Evolutionary conservation across 2,329 filamentous ascomycete genomes (phyloP).

Genomic region (Polytolypa hystricis): DNA sequence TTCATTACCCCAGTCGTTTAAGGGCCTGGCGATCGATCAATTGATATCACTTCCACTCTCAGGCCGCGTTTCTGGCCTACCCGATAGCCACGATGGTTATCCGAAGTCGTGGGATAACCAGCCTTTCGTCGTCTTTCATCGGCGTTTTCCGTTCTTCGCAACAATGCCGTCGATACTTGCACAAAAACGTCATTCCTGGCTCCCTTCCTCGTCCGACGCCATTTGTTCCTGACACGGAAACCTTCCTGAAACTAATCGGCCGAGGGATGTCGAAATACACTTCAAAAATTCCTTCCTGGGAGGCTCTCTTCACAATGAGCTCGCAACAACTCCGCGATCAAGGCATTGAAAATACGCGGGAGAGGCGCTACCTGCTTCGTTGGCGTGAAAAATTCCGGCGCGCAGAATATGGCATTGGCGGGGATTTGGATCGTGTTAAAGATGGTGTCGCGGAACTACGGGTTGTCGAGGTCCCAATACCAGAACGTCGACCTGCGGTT

Average conservation of each 20-base stretch:
- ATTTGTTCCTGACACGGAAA: slow-evolving; percentile 72
- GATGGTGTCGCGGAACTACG: slow-evolving; percentile 48
- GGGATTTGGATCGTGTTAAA: slow-evolving; percentile 66
- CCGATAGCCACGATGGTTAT: slow-evolving; percentile 6
- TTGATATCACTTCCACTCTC: too few relatives aligned
- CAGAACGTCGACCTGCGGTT: not conserved
- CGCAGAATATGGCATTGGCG: slow-evolving; percentile 68
- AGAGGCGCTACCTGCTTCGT: slow-evolving; percentile 69
- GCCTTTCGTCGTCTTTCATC: slow-evolving; percentile 7
- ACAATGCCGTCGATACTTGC: slow-evolving; percentile 31
- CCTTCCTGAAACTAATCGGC: slow-evolving; percentile 85
- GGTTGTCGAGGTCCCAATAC: slow-evolving; percentile 42
- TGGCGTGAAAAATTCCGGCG: slow-evolving; percentile 79
- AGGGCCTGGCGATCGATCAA: too few relatives aligned
- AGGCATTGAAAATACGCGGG: slow-evolving; percentile 75
- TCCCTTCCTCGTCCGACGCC: slow-evolving; percentile 61
- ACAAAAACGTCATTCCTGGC: slow-evolving; percentile 32
- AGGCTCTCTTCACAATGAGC: slow-evolving; percentile 72
- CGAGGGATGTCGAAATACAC: slow-evolving; percentile 73
- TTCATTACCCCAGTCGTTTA: too few relatives aligned
- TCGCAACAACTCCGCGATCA: slow-evolving; percentile 69
- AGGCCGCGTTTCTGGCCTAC: too few relatives aligned
- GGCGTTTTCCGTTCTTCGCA: slow-evolving; percentile 17
- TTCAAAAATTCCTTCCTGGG: slow-evolving; percentile 82
- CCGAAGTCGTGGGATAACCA: slow-evolving; percentile 4